Base-by-base conservation (phyloP, 257 asterid genomes). In the Scutellaria barbata region DNA sequence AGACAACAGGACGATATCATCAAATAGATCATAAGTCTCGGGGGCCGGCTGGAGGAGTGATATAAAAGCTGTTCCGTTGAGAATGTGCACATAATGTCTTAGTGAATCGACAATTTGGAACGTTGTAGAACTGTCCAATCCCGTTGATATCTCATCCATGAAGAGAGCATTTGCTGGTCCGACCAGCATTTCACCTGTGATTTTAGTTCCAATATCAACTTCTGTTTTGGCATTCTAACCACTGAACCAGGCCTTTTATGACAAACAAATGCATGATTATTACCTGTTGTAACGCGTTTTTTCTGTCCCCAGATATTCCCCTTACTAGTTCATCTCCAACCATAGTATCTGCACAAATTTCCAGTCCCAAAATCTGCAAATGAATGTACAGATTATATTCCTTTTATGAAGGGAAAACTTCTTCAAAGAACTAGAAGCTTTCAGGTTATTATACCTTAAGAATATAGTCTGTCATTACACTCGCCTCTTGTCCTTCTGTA, bases 111-210 rank as follows among this genome's bases (percentile, higher is more conserved):
- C 69, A 5, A 86, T 71, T 52, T 82, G 81, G 62, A 63, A 83
- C 2, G 90, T 83, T 0, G 90, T 86, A 0, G 90, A 86, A 55
- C 85, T 83, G 66, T 86, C 91, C 81, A 86, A 59, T 7, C 88
- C 89, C 10, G 85, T 83, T 4, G 91, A 86, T 66, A 86, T 83
- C 78, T 86, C 91, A 56, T 86, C 91, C 88, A 86, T 86, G 77
- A 86, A 83, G 40, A 86, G 69, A n/a, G 82, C 87, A 22, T 78
- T 83, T 0, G 86, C 56, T 1, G 88, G 88, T 48, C 90, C 88
- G 7, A 86, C 90, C 10, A 83, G 69, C 87, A 86, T 83, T 70
- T 86, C 90, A 3, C 88, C 88, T 83, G 71, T 53, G 52, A 17
- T 55, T 55, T 56, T 8, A n/a, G 9, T 57, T 42, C 6, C 8